These are phyloP conservation scores for Aphanocladium album DNA, from an alignment of 2,329 filamentous ascomycete species.

Conservation along the genomic window DNA sequence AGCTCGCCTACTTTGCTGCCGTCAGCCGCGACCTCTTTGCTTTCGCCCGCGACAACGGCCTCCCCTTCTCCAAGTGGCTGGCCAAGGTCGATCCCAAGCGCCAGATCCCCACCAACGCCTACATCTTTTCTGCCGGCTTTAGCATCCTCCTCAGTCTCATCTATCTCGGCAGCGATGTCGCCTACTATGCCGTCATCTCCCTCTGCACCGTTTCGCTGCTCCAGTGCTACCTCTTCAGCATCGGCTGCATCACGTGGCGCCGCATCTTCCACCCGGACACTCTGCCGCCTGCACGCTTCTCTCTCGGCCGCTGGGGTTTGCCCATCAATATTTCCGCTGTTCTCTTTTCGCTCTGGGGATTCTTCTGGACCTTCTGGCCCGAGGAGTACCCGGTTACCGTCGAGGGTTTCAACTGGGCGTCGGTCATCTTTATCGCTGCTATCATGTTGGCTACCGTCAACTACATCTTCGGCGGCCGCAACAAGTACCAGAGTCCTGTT, in stretches of 20 bases:
- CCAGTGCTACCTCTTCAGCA: slow-evolving; percentile 17
- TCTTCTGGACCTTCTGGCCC: slow-evolving; percentile 19
- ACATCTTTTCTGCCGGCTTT: slow-evolving; percentile 10
- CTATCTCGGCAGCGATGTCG: slow-evolving; percentile 16
- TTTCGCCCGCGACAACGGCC: slow-evolving; percentile 9
- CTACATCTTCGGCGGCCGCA: slow-evolving; percentile 5
- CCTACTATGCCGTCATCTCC: slow-evolving; percentile 16
- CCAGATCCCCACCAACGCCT: slow-evolving; percentile 14
- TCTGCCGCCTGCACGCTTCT: slow-evolving; percentile 15
- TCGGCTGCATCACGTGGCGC: slow-evolving; percentile 17
- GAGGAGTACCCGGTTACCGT: slow-evolving; percentile 11
- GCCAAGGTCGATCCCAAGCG: slow-evolving; percentile 8
- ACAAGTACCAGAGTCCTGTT: slow-evolving; percentile 16
- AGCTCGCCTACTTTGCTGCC: slow-evolving; percentile 9
- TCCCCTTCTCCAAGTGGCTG: slow-evolving; percentile 13
- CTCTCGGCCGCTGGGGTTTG: slow-evolving; percentile 15
- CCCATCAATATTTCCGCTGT: slow-evolving; percentile 12
- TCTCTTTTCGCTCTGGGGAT: slow-evolving; percentile 11
- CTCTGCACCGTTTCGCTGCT: slow-evolving; percentile 15
- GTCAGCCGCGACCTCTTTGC: slow-evolving; percentile 12
- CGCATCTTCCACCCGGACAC: slow-evolving; percentile 14
- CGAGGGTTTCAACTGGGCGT: slow-evolving; percentile 16
- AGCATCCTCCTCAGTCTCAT: slow-evolving; percentile 12
- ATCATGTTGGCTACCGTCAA: slow-evolving; percentile 11
- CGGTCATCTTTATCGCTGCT: slow-evolving; percentile 8